A percentile compares a stretch with the other conserved stretches of the same genome.
phyloP scores from a whole-genome alignment of 345 rosid genomes.

The Diplotaxis tenuifolia region DNA sequence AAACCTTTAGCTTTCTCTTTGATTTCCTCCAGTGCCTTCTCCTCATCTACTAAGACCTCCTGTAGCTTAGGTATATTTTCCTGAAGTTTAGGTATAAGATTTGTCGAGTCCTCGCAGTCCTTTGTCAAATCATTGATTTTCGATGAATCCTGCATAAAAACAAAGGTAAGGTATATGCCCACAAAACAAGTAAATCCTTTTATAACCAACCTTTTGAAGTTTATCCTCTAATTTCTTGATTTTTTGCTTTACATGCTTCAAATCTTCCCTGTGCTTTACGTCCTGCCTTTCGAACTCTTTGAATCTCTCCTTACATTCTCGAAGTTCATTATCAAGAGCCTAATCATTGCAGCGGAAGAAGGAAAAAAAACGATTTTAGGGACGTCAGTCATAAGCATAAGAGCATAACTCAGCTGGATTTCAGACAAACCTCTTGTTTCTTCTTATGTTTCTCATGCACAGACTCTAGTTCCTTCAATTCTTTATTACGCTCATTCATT shows the following conservation, averaged over 20 bases:
- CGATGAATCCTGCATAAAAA: conserved; percentile 57
- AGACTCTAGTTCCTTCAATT: conserved; percentile 71
- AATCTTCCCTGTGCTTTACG: conserved; percentile 83
- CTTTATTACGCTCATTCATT: conserved; percentile 61
- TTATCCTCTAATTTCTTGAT: conserved; percentile 90
- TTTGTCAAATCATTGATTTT: conserved; percentile 63
- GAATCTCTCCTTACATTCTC: conserved; percentile 76
- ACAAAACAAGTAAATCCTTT: conserved; percentile 12
- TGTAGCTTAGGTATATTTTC: conserved; percentile 73
- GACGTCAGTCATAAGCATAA: conserved; percentile 3
- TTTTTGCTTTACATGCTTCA: conserved; percentile 93
- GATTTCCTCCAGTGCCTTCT: conserved; percentile 68
- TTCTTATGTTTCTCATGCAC: conserved; percentile 65
- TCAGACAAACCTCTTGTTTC: conserved; percentile 75
- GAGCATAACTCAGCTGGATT: conserved; percentile 12
- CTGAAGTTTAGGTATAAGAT: conserved; percentile 76
- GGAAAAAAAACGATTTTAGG: neutral
- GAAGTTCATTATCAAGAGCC: conserved; percentile 75
- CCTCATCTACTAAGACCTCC: conserved; percentile 63
- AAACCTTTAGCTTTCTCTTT: conserved; percentile 79
- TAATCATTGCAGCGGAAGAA: conserved; percentile 37
- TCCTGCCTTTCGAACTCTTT: conserved; percentile 97
- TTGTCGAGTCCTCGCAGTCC: conserved; percentile 61
- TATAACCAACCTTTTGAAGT: conserved; percentile 60
- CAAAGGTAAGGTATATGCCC: conserved; percentile 31